Base-by-base conservation (phyloP, 2,329 filamentous ascomycete genomes). In the Fusarium brevicatenulatum region DNA sequence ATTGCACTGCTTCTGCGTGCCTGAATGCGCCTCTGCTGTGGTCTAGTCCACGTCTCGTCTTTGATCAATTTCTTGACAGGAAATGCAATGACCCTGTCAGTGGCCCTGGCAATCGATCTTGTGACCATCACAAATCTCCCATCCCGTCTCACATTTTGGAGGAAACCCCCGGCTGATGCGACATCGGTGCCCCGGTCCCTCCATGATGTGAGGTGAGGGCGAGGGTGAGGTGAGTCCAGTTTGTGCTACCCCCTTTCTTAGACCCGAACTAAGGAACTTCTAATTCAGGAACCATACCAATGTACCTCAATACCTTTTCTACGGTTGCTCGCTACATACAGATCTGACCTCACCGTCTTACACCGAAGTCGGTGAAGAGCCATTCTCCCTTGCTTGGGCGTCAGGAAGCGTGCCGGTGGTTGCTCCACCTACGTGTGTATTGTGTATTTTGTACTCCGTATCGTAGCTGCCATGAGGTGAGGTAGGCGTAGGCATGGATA, bases 101-200 rank as follows among this genome's bases (percentile, higher is more conserved):
- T 49, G 63, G 62, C 70, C 73, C 71, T 63, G 62, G 65, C 60
- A 76, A 68, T 77, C 57, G 75, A 77, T 77, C 75, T 77, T 77
- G 75, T 77, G 75, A 77, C 75, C 75, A 69, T 69, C 46, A 68
- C 58, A 65, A 72, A 63, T 70, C 74, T 76, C 66, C 75, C 73
- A 75, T 77, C 72, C 54, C 62, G 72, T 70, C 68, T 75, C 72
- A 66, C 73, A 52, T 67, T 72, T 36, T 18, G 28, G n/a, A 40
- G 49, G 68, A 72, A 68, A 49, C 73, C 67, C 56, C 67, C 53
- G 62, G 59, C 49, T 63, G 62, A 72, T 76, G 75, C 75, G 75
- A 76, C 75, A 76, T 77, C 72, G 75, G 70, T 52, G 56, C 71
- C 65, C 67, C 50, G 50, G 54, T 47, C 54, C 40, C 40, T 57